Evolutionary conservation across 208 protist genomes (phyloP).

Genomic region (Wallacemonas sp.): DNA sequence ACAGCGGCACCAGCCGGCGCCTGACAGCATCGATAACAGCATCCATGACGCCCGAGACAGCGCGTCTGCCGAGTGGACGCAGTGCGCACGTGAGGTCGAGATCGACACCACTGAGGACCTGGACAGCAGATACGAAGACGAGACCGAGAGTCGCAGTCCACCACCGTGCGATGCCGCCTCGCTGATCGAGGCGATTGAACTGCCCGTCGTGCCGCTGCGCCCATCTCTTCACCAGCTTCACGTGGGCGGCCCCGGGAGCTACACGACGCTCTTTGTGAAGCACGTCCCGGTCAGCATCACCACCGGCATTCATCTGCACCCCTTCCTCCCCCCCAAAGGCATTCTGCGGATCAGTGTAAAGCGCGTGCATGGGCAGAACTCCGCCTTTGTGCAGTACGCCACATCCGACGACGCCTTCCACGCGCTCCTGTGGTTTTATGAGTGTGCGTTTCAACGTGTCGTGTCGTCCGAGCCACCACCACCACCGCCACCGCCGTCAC

Average conservation of each 20-base stretch:
- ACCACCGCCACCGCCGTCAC: too few relatives aligned
- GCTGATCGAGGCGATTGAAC: background rate
- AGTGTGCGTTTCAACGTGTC: constrained; percentile 21
- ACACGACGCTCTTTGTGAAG: constrained; percentile 54
- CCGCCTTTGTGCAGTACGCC: constrained; percentile 67
- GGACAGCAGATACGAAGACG: too few relatives aligned
- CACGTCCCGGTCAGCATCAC: constrained; percentile 40
- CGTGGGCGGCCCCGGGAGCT: background rate
- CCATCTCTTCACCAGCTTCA: constrained; percentile 3
- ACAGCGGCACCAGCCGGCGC: too few relatives aligned
- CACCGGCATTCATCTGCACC: constrained; percentile 38
- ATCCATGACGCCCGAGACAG: too few relatives aligned
- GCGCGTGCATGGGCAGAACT: constrained; percentile 34
- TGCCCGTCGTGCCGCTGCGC: constrained; percentile 1
- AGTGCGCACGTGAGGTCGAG: too few relatives aligned
- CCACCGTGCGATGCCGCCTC: background rate
- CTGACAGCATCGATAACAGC: too few relatives aligned
- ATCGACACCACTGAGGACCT: too few relatives aligned
- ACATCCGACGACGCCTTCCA: constrained; percentile 24
- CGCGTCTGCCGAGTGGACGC: too few relatives aligned
- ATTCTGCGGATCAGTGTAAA: constrained; percentile 47
- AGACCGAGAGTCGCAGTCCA: too few relatives aligned
- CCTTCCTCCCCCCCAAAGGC: constrained; percentile 56
- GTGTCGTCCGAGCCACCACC: background rate
- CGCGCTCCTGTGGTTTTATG: constrained; percentile 57